Percentiles rank a stretch among this genome's conserved stretches.
These are phyloP conservation scores for Apiosordaria backusii DNA, from an alignment of 495 filamentous ascomycete genomes.

Conservation along the genomic window DNA sequence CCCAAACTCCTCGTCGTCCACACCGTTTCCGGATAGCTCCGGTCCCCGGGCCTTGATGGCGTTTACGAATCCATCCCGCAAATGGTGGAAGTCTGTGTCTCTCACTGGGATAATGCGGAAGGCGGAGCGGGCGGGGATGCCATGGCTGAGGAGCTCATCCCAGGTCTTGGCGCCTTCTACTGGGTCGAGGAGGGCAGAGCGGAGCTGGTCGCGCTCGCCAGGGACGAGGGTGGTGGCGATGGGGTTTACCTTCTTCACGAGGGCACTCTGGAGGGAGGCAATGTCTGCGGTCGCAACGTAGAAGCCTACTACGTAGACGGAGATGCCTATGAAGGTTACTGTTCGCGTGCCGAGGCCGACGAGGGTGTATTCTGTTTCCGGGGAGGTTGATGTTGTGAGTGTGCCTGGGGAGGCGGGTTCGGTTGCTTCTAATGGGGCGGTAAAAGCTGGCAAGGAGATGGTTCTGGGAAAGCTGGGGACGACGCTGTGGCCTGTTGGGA, in stretches of 20 bases:
- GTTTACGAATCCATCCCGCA: slow-evolving; percentile 86
- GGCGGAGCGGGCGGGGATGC: slow-evolving; percentile 60
- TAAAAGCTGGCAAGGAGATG: slow-evolving; percentile 55
- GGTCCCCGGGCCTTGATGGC: slow-evolving; percentile 69
- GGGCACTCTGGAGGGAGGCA: slow-evolving; percentile 44
- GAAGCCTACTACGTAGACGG: slow-evolving; percentile 91
- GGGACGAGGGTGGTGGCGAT: slow-evolving; percentile 79
- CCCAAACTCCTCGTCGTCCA: slow-evolving; percentile 66
- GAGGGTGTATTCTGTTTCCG: slow-evolving; percentile 68
- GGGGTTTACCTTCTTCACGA: slow-evolving; percentile 52
- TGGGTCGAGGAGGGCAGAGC: slow-evolving; percentile 63
- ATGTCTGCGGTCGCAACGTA: slow-evolving; percentile 83
- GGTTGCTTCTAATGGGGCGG: slow-evolving; percentile 22
- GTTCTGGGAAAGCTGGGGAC: slow-evolving; percentile 78
- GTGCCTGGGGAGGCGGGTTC: slow-evolving; percentile 18
- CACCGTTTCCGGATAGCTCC: slow-evolving; percentile 41
- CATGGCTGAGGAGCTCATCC: slow-evolving; percentile 62
- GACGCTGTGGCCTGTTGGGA: slow-evolving; percentile 76
- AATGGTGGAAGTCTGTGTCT: slow-evolving; percentile 86
- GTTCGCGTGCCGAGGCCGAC: slow-evolving; percentile 83
- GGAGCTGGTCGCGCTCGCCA: slow-evolving; percentile 68
- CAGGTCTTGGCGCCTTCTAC: slow-evolving; percentile 65
- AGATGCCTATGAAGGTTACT: slow-evolving; percentile 83
- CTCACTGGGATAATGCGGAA: slow-evolving; percentile 78
- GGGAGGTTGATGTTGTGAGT: slow-evolving; percentile 15